Evolutionary conservation across 805 yeast genomes (phyloP), one percentile per base, ranked within the genome.

Genomic region (Yarrowia deformans): DNA sequence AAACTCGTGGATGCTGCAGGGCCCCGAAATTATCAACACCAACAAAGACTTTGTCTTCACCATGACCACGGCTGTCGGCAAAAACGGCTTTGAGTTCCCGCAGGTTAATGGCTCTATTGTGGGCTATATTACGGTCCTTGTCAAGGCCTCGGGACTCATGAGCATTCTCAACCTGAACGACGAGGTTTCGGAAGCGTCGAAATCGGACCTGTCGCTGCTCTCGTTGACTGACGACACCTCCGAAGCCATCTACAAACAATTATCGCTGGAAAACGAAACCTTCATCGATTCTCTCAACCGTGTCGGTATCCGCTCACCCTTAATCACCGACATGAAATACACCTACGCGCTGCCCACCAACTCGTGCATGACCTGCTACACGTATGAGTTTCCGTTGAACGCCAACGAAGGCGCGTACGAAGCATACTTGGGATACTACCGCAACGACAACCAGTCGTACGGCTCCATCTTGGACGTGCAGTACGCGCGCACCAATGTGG

Each of bases 331-430:
- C 32, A 35, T 50, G 48, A 61, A 68, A 40, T 66, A 60, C 49
- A 50, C 70, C 7, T 72, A 69, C 58, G 71, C 70, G 14, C 69
- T 73, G 34, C 74, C 74, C 3, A 68, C 72, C 4, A 56, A 69
- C 39, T 32, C 45, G 23, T 72, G 74, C 39, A 18, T 43, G n/a
- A 49, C 71, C 10, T 73, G 74, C 67, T 71, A 55, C 63, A 69
- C 70, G n/a, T 42, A 39, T 16, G 69, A 71, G 12, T 72, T 71
- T 39, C 70, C 71, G 3, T 19, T 72, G 35, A 45, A 63, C 23
- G 68, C 68, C 5, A 63, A 63, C 16, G 55, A 50, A 13, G 68
- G 48, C 3, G 69, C 50, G 1, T 52, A 9, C 16, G 23, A 35
- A 12, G 69, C 61, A 1, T 66, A 19, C 29, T 29, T 54, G 14